phyloP scores from a whole-genome alignment of 139 green algal genomes.

The Micromonas commoda region DNA sequence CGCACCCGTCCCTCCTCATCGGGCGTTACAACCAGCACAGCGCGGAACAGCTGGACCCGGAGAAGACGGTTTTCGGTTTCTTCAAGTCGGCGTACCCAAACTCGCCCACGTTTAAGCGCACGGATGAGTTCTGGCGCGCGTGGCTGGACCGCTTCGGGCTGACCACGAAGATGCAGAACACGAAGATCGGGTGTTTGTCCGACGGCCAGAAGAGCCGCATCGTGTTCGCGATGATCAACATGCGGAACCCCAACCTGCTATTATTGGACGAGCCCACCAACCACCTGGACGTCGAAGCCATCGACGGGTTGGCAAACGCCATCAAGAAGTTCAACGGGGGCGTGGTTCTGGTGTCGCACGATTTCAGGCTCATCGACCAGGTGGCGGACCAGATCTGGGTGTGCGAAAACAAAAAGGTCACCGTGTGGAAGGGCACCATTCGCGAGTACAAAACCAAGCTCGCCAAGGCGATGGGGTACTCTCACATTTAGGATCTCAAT shows the following conservation, averaged over 20 bases:
- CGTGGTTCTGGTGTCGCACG: slow-evolving; percentile 80
- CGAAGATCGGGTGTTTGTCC: slow-evolving; percentile 49
- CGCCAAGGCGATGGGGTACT: slow-evolving; percentile 12
- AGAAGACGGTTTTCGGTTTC: slow-evolving; percentile 61
- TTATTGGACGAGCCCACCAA: slow-evolving; percentile 67
- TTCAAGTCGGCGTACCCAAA: slow-evolving; percentile 6
- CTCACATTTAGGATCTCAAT: too few species aligned
- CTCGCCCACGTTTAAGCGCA: slow-evolving; percentile 9
- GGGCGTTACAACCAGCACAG: slow-evolving; percentile 68
- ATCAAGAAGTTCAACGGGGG: slow-evolving; percentile 42
- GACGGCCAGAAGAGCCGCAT: slow-evolving; percentile 75
- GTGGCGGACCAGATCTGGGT: slow-evolving; percentile 34
- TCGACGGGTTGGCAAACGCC: slow-evolving; percentile 59
- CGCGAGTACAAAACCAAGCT: slow-evolving; percentile 18
- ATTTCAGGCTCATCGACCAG: slow-evolving; percentile 67
- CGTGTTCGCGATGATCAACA: slow-evolving; percentile 58
- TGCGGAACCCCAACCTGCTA: slow-evolving; percentile 36
- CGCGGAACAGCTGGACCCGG: slow-evolving; percentile 66
- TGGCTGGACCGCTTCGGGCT: slow-evolving; percentile 15
- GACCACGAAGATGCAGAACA: not conserved
- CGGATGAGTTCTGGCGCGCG: slow-evolving; percentile 15
- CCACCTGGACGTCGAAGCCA: slow-evolving; percentile 82
- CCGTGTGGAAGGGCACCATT: slow-evolving; percentile 1
- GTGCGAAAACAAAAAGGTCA: slow-evolving; percentile 19
- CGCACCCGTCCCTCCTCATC: slow-evolving; percentile 82